These are phyloP conservation scores for Didymella arachidicola DNA, from an alignment of 2,329 filamentous ascomycete genomes.

Conservation along the genomic window DNA sequence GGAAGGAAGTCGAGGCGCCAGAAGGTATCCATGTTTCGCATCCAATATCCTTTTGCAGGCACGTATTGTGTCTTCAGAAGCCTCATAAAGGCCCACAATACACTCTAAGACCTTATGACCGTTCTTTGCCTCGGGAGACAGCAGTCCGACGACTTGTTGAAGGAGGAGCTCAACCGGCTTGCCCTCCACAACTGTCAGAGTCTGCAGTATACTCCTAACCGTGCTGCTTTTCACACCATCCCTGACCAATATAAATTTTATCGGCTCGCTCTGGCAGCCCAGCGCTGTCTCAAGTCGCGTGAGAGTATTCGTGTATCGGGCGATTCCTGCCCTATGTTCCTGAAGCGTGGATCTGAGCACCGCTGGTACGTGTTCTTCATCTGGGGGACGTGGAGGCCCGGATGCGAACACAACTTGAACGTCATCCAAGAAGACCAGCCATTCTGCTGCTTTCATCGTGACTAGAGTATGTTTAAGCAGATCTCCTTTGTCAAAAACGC, in stretches of 20 bases:
- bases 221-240: slow-evolving; percentile 21
- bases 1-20: slow-evolving; percentile 23
- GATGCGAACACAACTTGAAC: slow-evolving; percentile 30
- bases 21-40: slow-evolving; percentile 24
- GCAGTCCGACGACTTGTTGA: slow-evolving; percentile 27
- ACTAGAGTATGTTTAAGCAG: slow-evolving; percentile 28
- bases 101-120: slow-evolving; percentile 26
- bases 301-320: slow-evolving; percentile 20
- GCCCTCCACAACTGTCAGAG: slow-evolving; percentile 20
- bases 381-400: slow-evolving; percentile 5
- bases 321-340: neutral
- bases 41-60: slow-evolving; percentile 38
- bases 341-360: slow-evolving; percentile 21
- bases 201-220: slow-evolving; percentile 27
- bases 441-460: slow-evolving; percentile 31
- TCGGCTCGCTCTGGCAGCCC: slow-evolving; percentile 10
- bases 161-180: slow-evolving; percentile 29
- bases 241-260: slow-evolving; percentile 29
- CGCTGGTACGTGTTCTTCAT: slow-evolving; percentile 14
- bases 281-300: slow-evolving; percentile 30
- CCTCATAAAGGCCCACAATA: slow-evolving; percentile 20
- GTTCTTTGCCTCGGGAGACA: slow-evolving; percentile 23
- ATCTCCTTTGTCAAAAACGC: neutral
- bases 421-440: slow-evolving; percentile 33
- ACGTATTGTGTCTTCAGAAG: slow-evolving; percentile 26